These are phyloP conservation scores for Mortierella alpina DNA, from an alignment of 192 early-diverging fungal species.

Conservation along the genomic window DNA sequence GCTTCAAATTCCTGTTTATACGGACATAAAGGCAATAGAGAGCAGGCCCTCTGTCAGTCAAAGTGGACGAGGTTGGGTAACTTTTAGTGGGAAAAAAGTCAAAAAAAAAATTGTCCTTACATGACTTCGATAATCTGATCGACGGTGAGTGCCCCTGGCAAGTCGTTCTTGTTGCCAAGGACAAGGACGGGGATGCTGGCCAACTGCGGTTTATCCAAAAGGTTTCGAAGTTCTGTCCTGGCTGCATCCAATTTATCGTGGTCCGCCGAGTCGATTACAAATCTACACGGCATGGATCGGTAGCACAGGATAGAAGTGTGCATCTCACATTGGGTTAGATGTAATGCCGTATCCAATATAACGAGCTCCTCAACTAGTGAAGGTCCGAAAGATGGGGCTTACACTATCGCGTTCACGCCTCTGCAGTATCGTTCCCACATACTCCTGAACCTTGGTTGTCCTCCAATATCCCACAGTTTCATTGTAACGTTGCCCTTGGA, in stretches of 20 bases:
- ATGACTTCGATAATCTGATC: conserved; percentile 92
- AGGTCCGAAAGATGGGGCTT: conserved; percentile 38
- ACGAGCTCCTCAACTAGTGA: background rate
- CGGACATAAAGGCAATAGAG: conserved; percentile 3
- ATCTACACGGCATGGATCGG: conserved; percentile 59
- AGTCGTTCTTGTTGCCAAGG: conserved; percentile 98
- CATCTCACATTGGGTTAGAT: too few relatives aligned
- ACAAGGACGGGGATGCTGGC: conserved; percentile 96
- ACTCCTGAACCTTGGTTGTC: conserved; percentile 95
- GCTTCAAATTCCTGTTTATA: conserved; percentile 78
- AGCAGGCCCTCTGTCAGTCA: background rate
- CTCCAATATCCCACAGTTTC: conserved; percentile 99
- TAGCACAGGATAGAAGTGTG: background rate
- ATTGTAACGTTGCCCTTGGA: conserved; percentile 94
- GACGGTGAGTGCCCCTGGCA: conserved; percentile 86
- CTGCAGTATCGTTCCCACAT: conserved; percentile 94
- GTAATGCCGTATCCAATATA: background rate
- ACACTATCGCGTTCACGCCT: conserved; percentile 99
- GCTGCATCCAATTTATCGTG: conserved; percentile 93
- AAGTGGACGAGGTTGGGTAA: background rate
- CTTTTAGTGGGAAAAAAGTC: background rate
- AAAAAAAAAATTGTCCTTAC: conserved; percentile 57
- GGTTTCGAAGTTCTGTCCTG: conserved; percentile 87
- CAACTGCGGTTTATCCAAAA: conserved; percentile 95
- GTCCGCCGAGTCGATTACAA: conserved; percentile 98